Base-by-base conservation (phyloP, 2,329 filamentous ascomycete species). In the Colletotrichum paranaense region DNA sequence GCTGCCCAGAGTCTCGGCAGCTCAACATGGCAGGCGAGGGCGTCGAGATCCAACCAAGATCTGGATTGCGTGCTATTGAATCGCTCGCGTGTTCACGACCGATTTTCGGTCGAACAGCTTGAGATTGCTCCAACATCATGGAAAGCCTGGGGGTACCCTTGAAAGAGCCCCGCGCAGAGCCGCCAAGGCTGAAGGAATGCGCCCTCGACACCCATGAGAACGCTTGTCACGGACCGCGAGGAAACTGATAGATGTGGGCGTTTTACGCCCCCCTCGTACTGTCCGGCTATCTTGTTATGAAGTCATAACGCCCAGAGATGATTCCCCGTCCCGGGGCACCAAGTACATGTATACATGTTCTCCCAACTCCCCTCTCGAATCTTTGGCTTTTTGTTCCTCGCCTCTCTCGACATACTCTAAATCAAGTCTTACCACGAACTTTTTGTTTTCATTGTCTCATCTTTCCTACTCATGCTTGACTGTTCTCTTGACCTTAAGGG, bases 121-220 rank as follows among this genome's bases (percentile, higher is more conserved):
- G 32, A 49, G 52, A 65, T 22, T 14, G 32, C 46, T 24, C 70
- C 70, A 57, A 73, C 67, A 49, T 55, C 32, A 24, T 65, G 70
- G 55, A 66, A 65, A 62, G 56, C 67, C 60, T 30, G 42, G 55
- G 62, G 46, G 35, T 30, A 42, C 42, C 55, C 57, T 26, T n/a
- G 11, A 49, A 22, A 30, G 28, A 60, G 70, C 60, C 70, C 70
- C 55, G 67, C 60, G 67, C 67, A 72, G 74, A 74, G 74, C 74
- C 67, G 72, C 74, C 74, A 75, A 75, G 74, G 72, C 67, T 75
- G 74, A 72, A 64, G 71, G 66, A 72, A 57, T 22, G 53, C 16
- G 24, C 42, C 22, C 32, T 28, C 60, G 42, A 38, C 28, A 58
- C 46, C 19, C 60, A 55, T 53, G 35, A 42, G 22, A n/a, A 19